Percentiles rank a stretch among this genome's conserved stretches.
These are phyloP conservation scores for Taphrina deformans DNA, from an alignment of 1,139 yeast species.

Conservation along the genomic window DNA sequence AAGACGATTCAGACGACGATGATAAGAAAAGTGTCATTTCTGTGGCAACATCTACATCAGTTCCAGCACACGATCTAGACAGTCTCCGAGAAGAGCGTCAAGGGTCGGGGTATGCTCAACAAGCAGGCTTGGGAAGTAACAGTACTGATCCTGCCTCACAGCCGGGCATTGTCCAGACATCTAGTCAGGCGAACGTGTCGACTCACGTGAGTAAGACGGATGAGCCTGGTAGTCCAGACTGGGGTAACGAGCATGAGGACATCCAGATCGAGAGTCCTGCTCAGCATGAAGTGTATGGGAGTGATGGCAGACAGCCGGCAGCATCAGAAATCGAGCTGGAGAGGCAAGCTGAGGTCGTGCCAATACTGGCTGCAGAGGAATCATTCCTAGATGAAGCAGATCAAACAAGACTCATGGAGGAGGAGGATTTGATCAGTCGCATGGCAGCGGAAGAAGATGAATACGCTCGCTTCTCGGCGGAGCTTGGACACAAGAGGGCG, in stretches of 20 bases:
- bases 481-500: slow-evolving; percentile 45
- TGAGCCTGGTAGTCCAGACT: neutral
- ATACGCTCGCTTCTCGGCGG: slow-evolving; percentile 61
- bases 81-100: neutral
- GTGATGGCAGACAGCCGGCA: neutral
- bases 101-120: too few species aligned
- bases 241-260: neutral
- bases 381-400: slow-evolving; percentile 35
- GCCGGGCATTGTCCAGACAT: neutral
- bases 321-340: neutral
- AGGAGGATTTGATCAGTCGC: slow-evolving; percentile 61
- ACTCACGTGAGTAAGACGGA: neutral
- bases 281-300: neutral
- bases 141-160: neutral
- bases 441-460: slow-evolving; percentile 69
- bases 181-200: neutral
- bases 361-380: neutral
- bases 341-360: neutral
- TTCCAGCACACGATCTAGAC: neutral
- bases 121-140: neutral
- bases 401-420: slow-evolving; percentile 55
- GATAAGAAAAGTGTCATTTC: slow-evolving; percentile 37
- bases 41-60: slow-evolving; percentile 15
- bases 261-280: neutral
- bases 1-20: slow-evolving; percentile 28